A percentile compares a stretch with the other conserved stretches of the same genome.
Conservation (phyloP, 345 rosid species). For the Eucalyptus grandis region DNA sequence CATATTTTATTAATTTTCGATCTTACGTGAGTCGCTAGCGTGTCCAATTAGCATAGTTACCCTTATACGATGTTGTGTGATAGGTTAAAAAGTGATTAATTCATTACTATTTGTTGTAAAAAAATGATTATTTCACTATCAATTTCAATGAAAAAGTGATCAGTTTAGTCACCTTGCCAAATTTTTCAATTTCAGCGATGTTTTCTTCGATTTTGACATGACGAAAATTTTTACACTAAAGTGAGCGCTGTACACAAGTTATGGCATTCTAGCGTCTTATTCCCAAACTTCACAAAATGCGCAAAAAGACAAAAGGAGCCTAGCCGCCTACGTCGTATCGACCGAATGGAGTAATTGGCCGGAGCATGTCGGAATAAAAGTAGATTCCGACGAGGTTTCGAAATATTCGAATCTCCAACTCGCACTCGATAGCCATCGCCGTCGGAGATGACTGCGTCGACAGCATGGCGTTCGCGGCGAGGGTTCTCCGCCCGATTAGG, state of each 20-base stretch:
- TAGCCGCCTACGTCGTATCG: background rate
- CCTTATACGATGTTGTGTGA: too few species aligned
- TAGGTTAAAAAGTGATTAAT: too few species aligned
- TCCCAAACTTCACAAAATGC: background rate
- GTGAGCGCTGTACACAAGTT: too few species aligned
- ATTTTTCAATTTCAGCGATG: too few species aligned
- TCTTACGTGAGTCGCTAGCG: rapidly evolving
- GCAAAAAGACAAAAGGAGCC: background rate
- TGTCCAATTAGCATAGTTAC: too few species aligned
- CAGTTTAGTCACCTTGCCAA: too few species aligned
- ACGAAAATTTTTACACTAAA: too few species aligned
- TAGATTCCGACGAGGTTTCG: background rate
- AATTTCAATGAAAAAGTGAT: too few species aligned
- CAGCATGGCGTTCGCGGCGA: background rate
- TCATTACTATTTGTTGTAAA: too few species aligned
- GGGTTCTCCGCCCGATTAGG: background rate
- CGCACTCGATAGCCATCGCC: background rate
- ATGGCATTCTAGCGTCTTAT: too few species aligned
- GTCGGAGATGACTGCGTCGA: background rate
- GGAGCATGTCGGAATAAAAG: background rate
- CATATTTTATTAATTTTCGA: too few species aligned
- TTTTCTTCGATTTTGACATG: too few species aligned
- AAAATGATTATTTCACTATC: rapidly evolving
- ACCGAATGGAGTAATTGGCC: background rate
- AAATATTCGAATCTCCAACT: background rate